These are phyloP conservation scores for Pestalotiopsis sp. DNA, from an alignment of 2,329 filamentous ascomycete species.

Conservation along the genomic window DNA sequence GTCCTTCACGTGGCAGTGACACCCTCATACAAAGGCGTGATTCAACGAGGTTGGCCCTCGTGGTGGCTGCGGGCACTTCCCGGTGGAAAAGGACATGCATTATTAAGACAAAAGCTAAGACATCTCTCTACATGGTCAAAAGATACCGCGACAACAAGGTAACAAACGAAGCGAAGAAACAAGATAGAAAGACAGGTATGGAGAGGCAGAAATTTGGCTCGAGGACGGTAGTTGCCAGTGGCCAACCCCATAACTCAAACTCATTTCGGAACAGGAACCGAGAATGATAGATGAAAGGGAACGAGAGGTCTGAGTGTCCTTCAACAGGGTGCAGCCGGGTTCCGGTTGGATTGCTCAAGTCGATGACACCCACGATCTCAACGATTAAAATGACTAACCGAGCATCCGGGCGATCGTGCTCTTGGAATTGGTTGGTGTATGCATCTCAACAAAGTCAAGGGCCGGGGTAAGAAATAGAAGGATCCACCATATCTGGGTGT, in stretches of 20 bases:
- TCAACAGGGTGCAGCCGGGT: background rate
- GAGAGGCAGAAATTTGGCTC: background rate
- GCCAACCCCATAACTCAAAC: background rate
- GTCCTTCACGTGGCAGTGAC: slow-evolving; percentile 26
- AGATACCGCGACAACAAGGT: background rate
- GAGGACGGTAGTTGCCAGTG: background rate
- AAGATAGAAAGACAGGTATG: background rate
- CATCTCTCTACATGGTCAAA: slow-evolving; percentile 15
- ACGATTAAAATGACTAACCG: background rate
- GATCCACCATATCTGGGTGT: background rate
- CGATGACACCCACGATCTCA: background rate
- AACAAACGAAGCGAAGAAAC: background rate
- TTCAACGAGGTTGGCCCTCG: slow-evolving; percentile 13
- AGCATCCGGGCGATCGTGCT: background rate
- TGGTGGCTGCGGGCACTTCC: slow-evolving; percentile 13
- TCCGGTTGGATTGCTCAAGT: background rate
- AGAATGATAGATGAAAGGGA: background rate
- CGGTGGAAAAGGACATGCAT: slow-evolving; percentile 2
- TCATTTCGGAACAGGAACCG: background rate
- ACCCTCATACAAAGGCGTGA: slow-evolving; percentile 9
- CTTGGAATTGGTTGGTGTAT: background rate
- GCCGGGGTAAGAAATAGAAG: background rate
- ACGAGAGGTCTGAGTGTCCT: background rate
- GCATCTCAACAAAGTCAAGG: background rate
- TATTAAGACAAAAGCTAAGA: slow-evolving; percentile 27